Evolutionary conservation across 2,329 filamentous ascomycete species (phyloP), one percentile per base, ranked within the genome.

Genomic region (Cladophialophora yegresii): DNA sequence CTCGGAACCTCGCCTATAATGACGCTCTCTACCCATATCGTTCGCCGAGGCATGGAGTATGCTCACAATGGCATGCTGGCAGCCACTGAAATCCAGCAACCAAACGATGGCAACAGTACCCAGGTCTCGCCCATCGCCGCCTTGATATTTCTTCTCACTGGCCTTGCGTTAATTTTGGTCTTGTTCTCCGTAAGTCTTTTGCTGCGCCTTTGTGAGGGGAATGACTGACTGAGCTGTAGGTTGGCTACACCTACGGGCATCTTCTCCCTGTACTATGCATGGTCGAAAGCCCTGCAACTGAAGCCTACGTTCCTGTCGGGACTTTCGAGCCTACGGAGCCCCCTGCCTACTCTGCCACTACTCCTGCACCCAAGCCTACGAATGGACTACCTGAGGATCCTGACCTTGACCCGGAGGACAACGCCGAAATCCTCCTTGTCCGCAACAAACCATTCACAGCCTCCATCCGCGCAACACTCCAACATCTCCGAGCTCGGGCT

Each of bases 241-340:
- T 70, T 26, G 65, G 61, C 49, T 90, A 89, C 77, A 86, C 84
- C 51, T 83, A 87, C 69, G 83, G 83, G 62, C 76, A 82, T 62
- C 79, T 90, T 61, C 78, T 89, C 51, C 81, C 84, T 1, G 85
- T 85, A 5, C 81, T 90, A 49, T 81, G 86, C 66, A 85, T 87
- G 77, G 80, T 90, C 71, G 88, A 90, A 75, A 83, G 83, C 54
- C 81, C 84, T 43, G 78, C 82, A 68, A 81, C 82, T 28, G 81
- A 81, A 58, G 81, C 83, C 68, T 77, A 81, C 72, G 76, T 85
- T 60, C 77, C 82, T 58, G 81, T 85, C 71, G 79, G 83, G 67
- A 74, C 78, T 45, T 68, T 71, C 8, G 69, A 72, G 72, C 64
- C 61, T 65, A 66, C 66, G 54, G 60, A 69, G n/a, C 67, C 68